A percentile compares a stretch with the other conserved stretches of the same genome.
Evolutionary conservation across 148 eudicot species (phyloP).

Genomic region (Linanthus parryae): DNA sequence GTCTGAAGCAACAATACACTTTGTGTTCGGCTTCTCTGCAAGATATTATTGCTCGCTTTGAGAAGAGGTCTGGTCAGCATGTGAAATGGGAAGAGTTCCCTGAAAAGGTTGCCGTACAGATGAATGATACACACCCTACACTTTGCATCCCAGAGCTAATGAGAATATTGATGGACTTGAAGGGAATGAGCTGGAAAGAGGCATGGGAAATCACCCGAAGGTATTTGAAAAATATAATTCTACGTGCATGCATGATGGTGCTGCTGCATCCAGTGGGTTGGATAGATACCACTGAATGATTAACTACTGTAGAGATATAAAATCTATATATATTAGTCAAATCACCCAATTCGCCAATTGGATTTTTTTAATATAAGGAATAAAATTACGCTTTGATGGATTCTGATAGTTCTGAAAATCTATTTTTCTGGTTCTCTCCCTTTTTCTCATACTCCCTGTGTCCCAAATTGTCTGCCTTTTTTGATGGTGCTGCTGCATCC

Average conservation of each 20-base stretch:
- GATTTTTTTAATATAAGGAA: too few species aligned
- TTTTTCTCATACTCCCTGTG: too few species aligned
- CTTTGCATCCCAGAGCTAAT: conserved; percentile 93
- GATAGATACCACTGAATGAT: too few species aligned
- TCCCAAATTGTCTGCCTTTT: too few species aligned
- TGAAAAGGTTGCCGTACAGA: conserved; percentile 91
- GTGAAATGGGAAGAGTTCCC: conserved; percentile 81
- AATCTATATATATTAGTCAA: too few species aligned
- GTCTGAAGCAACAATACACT: conserved; percentile 95
- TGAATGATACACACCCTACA: conserved; percentile 99
- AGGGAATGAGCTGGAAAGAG: conserved; percentile 77
- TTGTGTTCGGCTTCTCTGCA: conserved; percentile 96
- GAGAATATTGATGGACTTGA: conserved; percentile 82
- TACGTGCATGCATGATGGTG: conserved; percentile 1
- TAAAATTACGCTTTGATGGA: too few species aligned
- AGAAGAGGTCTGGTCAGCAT: conserved; percentile 64
- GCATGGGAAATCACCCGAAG: conserved; percentile 87
- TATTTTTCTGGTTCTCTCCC: too few species aligned
- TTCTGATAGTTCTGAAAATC: too few species aligned
- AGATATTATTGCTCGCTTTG: conserved; percentile 85
- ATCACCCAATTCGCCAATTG: too few species aligned
- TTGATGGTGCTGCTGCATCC: too few species aligned
- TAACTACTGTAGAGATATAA: too few species aligned
- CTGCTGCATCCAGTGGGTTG: too few species aligned
- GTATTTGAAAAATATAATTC: conserved; percentile 23